Percentiles rank a stretch among this genome's conserved stretches.
phyloP scores from a whole-genome alignment of 192 early-diverging fungal genomes.

The Backusella liffmaniae region DNA sequence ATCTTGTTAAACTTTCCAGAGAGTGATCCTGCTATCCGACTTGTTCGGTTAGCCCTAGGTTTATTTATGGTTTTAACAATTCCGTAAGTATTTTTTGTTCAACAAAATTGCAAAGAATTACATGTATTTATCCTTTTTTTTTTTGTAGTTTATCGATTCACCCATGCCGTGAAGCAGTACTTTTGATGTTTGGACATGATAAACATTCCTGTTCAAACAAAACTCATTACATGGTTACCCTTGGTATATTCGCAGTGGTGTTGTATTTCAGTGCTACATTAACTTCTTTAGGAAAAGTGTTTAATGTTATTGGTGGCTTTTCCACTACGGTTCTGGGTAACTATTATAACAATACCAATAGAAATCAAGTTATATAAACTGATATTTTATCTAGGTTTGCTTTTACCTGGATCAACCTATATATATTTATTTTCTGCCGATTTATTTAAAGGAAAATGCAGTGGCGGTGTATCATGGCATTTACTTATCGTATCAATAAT shows the following conservation, averaged over 20 bases:
- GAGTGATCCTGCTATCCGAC: slow-evolving; percentile 54
- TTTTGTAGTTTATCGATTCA: slow-evolving; percentile 30
- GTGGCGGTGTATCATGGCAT: not conserved
- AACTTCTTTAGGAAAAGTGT: slow-evolving; percentile 41
- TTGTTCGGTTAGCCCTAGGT: slow-evolving; percentile 57
- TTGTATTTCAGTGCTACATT: slow-evolving; percentile 41
- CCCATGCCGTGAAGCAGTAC: slow-evolving; percentile 45
- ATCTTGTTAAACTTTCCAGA: slow-evolving; percentile 62
- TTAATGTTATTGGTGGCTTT: slow-evolving; percentile 47
- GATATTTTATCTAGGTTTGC: slow-evolving; percentile 15
- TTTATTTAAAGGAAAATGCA: not conserved
- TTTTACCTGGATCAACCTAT: slow-evolving; percentile 19
- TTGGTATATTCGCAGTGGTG: slow-evolving; percentile 33
- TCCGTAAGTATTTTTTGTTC: slow-evolving; percentile 26
- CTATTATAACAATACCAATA: not conserved
- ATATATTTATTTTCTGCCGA: slow-evolving; percentile 6
- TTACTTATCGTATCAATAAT: not conserved
- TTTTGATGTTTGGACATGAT: slow-evolving; percentile 38
- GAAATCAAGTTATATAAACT: not conserved
- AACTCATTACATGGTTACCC: slow-evolving; percentile 39
- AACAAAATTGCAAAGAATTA: not conserved
- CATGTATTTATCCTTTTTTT: not conserved
- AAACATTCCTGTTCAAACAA: slow-evolving; percentile 24
- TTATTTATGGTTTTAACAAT: slow-evolving; percentile 61
- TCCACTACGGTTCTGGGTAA: slow-evolving; percentile 40